A percentile compares a stretch with the other conserved stretches of the same genome.
Evolutionary conservation across 495 filamentous ascomycete species (phyloP).

Genomic region (Cudoniella acicularis): DNA sequence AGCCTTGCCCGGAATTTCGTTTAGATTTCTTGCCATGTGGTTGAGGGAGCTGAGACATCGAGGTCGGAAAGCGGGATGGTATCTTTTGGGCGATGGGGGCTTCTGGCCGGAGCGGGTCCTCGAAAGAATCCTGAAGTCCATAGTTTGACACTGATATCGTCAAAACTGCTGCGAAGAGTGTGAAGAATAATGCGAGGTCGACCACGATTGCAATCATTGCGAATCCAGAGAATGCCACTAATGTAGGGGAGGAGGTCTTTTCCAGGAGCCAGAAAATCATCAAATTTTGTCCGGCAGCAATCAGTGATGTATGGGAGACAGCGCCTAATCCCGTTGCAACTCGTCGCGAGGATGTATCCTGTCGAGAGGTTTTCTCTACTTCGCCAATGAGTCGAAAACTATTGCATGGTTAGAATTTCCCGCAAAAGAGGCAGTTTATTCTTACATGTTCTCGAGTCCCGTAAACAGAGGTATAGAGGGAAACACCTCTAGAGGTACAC

Average conservation of each 20-base stretch:
- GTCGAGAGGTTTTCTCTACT: background rate
- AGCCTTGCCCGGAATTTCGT: too few species aligned
- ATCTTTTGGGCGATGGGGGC: too few species aligned
- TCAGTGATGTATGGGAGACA: background rate
- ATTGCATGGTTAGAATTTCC: background rate
- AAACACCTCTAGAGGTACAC: background rate
- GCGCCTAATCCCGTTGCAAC: background rate
- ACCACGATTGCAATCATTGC: background rate
- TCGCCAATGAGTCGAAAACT: background rate
- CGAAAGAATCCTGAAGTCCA: background rate
- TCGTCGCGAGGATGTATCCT: background rate
- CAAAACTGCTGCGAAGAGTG: background rate
- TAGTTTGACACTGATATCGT: background rate
- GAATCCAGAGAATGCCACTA: background rate
- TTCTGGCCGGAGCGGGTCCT: too few species aligned
- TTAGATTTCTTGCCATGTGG: too few species aligned
- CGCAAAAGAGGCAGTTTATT: background rate
- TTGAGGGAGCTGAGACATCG: too few species aligned
- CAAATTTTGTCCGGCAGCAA: background rate
- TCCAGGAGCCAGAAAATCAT: background rate
- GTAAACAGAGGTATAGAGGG: background rate
- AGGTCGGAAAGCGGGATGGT: too few species aligned
- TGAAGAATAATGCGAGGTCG: background rate
- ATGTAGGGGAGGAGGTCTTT: background rate
- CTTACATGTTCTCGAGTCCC: background rate